Evolutionary conservation across 305 asterid genomes (phyloP).

Genomic region (Withania somnifera): DNA sequence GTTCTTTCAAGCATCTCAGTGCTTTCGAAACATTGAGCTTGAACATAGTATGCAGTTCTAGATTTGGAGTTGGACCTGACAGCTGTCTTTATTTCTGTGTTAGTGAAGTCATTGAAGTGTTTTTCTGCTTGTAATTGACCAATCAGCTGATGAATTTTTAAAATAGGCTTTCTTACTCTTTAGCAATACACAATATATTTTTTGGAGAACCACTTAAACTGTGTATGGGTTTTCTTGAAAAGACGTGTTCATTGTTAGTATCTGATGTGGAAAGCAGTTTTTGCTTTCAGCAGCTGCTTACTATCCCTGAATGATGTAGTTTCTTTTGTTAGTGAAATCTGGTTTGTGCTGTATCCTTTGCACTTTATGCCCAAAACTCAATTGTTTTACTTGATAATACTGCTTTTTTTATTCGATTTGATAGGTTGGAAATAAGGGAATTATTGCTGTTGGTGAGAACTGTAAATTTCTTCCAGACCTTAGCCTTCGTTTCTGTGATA

Average conservation of each 20-base stretch:
- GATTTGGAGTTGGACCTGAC: not conserved
- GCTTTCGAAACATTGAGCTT: not conserved
- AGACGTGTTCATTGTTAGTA: not conserved
- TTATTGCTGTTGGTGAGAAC: constrained; percentile 70
- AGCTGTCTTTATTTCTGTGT: not conserved
- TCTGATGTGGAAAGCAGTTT: not conserved
- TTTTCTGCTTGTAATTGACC: not conserved
- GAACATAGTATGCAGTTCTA: not conserved
- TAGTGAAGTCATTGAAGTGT: not conserved
- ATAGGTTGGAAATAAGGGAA: constrained; percentile 75
- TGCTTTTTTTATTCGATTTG: constrained; percentile 9
- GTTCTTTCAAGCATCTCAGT: not conserved
- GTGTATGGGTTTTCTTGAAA: not conserved
- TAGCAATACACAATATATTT: too few species aligned
- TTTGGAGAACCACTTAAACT: not conserved
- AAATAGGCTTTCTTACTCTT: not conserved
- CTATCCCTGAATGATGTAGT: not conserved
- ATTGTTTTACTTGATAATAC: not conserved
- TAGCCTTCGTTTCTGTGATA: constrained; percentile 75
- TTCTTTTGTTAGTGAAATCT: not conserved
- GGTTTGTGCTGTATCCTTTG: constrained; percentile 8
- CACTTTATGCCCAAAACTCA: not conserved
- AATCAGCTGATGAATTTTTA: not conserved
- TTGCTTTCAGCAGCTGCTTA: not conserved
- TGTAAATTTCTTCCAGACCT: constrained; percentile 74